Conservation (phyloP, 2,329 filamentous ascomycete species). For the Hypoxylon sp. region DNA sequence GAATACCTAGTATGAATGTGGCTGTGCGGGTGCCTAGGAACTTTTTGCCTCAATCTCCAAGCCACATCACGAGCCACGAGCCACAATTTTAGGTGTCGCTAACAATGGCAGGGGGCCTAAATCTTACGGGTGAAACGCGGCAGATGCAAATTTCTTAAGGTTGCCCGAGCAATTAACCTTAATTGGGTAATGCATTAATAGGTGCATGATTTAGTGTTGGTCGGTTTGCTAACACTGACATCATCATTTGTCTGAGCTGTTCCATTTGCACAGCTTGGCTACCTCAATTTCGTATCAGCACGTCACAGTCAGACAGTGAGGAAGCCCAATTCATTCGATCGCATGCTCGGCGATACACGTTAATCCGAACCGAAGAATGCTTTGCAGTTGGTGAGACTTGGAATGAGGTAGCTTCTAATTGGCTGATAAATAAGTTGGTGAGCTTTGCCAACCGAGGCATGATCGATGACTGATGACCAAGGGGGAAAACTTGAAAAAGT, state of each 20-base stretch:
- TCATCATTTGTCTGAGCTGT: constrained; percentile 39
- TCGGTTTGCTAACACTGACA: constrained; percentile 27
- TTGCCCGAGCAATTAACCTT: constrained; percentile 31
- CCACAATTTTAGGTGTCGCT: constrained; percentile 16
- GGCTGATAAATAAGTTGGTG: background rate
- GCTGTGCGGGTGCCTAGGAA: too few species aligned
- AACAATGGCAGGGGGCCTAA: constrained; percentile 6
- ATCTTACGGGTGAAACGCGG: constrained; percentile 24
- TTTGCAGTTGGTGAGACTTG: background rate
- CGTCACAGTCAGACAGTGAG: constrained; percentile 7
- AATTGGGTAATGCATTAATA: constrained; percentile 31
- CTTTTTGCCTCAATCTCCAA: background rate
- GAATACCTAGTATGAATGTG: too few species aligned
- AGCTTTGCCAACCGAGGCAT: constrained; percentile 11
- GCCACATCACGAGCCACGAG: constrained; percentile 7
- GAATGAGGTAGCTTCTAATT: constrained; percentile 8
- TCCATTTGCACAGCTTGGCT: constrained; percentile 25
- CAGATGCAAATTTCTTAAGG: constrained; percentile 19
- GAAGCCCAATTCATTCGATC: constrained; percentile 5
- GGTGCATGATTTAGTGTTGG: constrained; percentile 4
- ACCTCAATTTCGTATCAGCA: constrained; percentile 28
- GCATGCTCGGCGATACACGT: constrained; percentile 9
- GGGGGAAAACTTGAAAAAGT: constrained; percentile 39
- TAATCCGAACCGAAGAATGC: constrained; percentile 12
- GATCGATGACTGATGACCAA: constrained; percentile 20